Percentiles rank a stretch among this genome's conserved stretches.
These are phyloP conservation scores for Crithidia brevicula DNA, from an alignment of 208 protist genomes.

Conservation along the genomic window DNA sequence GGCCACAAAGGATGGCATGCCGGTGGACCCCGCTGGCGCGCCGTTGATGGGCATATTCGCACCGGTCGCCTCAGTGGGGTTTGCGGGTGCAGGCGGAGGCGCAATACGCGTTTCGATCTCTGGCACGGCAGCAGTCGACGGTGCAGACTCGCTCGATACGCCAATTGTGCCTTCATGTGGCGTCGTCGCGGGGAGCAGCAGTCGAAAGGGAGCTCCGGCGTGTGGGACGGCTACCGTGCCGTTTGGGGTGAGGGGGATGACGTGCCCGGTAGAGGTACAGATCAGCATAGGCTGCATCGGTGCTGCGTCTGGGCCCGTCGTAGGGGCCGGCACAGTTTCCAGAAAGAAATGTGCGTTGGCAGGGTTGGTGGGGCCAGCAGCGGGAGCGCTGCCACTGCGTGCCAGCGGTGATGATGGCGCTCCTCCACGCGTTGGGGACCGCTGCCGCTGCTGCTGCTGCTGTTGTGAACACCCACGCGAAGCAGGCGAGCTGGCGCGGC, in stretches of 20 bases:
- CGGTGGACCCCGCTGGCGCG: neutral
- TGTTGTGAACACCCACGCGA: neutral
- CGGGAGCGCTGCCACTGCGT: neutral
- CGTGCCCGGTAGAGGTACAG: conserved; percentile 55
- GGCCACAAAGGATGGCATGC: conserved; percentile 50
- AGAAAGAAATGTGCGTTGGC: conserved; percentile 45
- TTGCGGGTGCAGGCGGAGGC: neutral
- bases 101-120: conserved; percentile 62
- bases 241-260: conserved; percentile 44
- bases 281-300: conserved; percentile 39
- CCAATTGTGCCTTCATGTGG: neutral
- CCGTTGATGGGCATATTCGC: neutral
- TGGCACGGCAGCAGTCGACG: conserved; percentile 22
- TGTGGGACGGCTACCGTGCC: conserved; percentile 43
- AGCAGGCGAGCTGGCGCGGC: neutral
- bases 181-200: conserved; percentile 41
- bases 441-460: neutral
- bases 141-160: neutral
- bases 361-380: neutral
- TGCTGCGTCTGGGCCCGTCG: conserved; percentile 4
- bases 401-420: neutral
- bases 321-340: conserved; percentile 34
- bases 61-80: neutral
- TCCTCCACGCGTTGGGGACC: neutral
- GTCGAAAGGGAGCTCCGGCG: conserved; percentile 57